Conservation (phyloP, 495 filamentous ascomycete species). For the Articulospora tetracladia region DNA sequence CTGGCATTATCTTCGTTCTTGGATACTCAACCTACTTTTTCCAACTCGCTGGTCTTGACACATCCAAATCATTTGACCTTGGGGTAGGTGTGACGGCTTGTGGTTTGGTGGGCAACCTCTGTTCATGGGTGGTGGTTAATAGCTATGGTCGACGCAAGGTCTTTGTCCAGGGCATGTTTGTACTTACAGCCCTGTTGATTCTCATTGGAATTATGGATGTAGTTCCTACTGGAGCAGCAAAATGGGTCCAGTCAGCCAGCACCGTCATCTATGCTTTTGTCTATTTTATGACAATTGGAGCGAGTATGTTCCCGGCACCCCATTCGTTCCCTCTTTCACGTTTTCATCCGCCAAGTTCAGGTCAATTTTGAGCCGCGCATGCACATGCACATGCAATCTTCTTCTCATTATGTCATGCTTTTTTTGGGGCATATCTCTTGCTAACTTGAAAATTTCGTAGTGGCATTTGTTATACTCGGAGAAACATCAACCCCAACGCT, state of each 20-base stretch:
- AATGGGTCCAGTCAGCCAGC: conserved; percentile 44
- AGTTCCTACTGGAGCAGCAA: conserved; percentile 3
- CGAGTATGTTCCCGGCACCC: too few species aligned
- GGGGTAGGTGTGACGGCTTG: conserved; percentile 26
- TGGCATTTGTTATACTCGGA: conserved; percentile 56
- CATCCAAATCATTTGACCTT: conserved; percentile 43
- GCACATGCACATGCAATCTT: too few species aligned
- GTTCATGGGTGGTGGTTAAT: conserved; percentile 23
- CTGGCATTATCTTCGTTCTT: conserved; percentile 45
- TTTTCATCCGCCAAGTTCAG: too few species aligned
- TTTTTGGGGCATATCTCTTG: too few species aligned
- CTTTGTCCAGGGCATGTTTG: conserved; percentile 11
- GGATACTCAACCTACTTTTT: conserved; percentile 64
- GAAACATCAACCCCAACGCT: conserved; percentile 36
- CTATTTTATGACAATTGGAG: conserved; percentile 54
- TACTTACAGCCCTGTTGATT: conserved; percentile 6
- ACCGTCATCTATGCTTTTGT: conserved; percentile 50
- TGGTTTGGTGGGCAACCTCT: conserved; percentile 33
- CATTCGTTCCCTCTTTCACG: too few species aligned
- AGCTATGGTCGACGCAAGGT: conserved; percentile 12
- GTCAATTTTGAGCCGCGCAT: too few species aligned
- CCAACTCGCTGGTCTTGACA: conserved; percentile 51
- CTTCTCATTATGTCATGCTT: too few species aligned
- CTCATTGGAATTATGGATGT: conserved; percentile 21
- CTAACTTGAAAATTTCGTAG: too few species aligned